Base-by-base conservation (phyloP, 2,329 filamentous ascomycete species). In the Xylogone sp. region DNA sequence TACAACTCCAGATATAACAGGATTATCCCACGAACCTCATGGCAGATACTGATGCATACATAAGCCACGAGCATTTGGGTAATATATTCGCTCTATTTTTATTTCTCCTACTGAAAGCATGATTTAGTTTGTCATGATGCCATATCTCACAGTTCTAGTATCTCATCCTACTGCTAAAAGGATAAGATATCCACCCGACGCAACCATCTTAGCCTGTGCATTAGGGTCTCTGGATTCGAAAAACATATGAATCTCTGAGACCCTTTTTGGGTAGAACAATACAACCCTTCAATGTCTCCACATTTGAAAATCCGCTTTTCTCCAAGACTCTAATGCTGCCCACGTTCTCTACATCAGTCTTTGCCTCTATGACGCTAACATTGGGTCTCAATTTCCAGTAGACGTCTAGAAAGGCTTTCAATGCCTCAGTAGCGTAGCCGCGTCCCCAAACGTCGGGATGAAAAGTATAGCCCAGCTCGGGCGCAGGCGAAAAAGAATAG, bases 261-360 rank as follows among this genome's bases (percentile, higher is more conserved):
- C 46, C 20, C 50, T 6, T 27, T 27, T 27, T 27, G 10, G 24
- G 24, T 10, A 27, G 24, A 27, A 10, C 24, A 27, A 27, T 27
- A 27, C 10, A 6, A 5, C 6, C 54, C 34, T 51, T 49, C 21
- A 34, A 21, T 31, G 21, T 45, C 49, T 49, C 39, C 24, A 49
- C 46, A 43, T 56, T 46, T 21, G 31, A 50, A 43, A 65, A 66
- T 6, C 62, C 61, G 55, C 61, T 60, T 44, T 64, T 65, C 46
- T 52, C 47, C 48, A 65, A 21, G 3, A 66, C 63, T 29, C 55
- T 58, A 18, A 54, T 57, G 42, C 62, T 65, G 21, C 53, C 56
- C 5, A 22, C 16, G 49, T 64, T 64, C 12, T 51, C 56, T 3
- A 42, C 54, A 45, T 65, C 63, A 27, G 61, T 62, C 51, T 58